Conservation (phyloP, 2,329 filamentous ascomycete species). For the Fusarium dimerum region DNA sequence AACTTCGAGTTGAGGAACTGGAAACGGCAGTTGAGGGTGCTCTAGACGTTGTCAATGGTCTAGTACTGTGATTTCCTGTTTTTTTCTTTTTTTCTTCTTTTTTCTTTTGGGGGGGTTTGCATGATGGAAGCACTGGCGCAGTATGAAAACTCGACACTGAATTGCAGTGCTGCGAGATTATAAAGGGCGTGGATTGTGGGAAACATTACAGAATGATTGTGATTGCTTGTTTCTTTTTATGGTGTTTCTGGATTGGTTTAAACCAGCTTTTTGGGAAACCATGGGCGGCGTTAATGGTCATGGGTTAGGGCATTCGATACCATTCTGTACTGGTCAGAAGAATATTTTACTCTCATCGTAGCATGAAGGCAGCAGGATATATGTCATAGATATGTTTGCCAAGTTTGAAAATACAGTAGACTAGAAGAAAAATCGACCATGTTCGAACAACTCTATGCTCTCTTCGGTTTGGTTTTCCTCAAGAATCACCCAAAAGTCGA, state of each 20-base stretch:
- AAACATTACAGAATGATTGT: conserved; percentile 4
- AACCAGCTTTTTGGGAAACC: conserved; percentile 4
- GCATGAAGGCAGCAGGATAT: conserved; percentile 14
- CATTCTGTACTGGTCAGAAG: conserved; percentile 24
- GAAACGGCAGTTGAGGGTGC: conserved; percentile 63
- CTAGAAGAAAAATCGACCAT: conserved; percentile 5
- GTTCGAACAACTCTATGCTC: too few species aligned
- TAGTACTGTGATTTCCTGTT: conserved; percentile 41
- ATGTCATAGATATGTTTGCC: conserved; percentile 15
- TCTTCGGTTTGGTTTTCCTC: too few species aligned
- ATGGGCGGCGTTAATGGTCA: conserved; percentile 20
- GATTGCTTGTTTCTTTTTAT: conserved; percentile 3
- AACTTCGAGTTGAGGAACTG: conserved; percentile 58
- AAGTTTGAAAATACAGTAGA: conserved; percentile 7
- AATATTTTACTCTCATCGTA: conserved; percentile 18
- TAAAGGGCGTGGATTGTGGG: conserved; percentile 11
- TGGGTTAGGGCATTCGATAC: conserved; percentile 23
- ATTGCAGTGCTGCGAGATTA: conserved; percentile 10
- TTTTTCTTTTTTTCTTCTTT: too few species aligned
- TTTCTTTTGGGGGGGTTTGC: too few species aligned
- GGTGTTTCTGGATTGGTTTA: conserved; percentile 20
- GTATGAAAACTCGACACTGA: conserved; percentile 10
- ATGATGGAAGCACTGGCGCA: conserved; percentile 4
- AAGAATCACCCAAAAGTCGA: too few species aligned
- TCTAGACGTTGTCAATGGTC: conserved; percentile 59